These are phyloP conservation scores for Pachysandra terminalis DNA, from an alignment of 164 flowering plant genomes.

Conservation along the genomic window DNA sequence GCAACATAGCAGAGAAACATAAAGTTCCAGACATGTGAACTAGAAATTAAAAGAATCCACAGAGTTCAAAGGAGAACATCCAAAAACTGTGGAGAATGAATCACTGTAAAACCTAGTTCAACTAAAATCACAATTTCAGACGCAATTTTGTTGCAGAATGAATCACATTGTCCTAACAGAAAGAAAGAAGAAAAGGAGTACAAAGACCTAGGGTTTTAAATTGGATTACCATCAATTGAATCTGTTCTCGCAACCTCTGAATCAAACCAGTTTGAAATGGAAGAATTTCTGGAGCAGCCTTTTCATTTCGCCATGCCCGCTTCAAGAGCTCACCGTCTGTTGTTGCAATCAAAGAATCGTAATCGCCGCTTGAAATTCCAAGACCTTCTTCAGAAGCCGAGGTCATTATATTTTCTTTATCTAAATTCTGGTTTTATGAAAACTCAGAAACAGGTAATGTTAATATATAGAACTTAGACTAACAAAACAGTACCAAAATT, in stretches of 20 bases:
- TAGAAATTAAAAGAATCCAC: no score
- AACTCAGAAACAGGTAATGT: conserved; percentile 13
- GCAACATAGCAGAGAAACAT: no score
- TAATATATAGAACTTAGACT: no score
- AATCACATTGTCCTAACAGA: neutral
- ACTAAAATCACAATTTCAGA: neutral
- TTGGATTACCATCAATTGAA: conserved; percentile 76
- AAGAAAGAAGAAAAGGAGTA: neutral
- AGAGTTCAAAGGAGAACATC: no score
- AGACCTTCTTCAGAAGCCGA: conserved; percentile 32
- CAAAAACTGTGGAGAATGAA: no score
- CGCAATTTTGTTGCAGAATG: neutral
- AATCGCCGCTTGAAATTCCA: conserved; percentile 38
- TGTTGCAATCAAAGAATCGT: conserved; percentile 48
- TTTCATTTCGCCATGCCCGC: conserved; percentile 85
- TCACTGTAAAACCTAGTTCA: neutral
- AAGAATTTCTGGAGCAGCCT: conserved; percentile 85
- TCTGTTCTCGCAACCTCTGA: conserved; percentile 55
- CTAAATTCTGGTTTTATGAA: no score
- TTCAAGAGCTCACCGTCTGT: conserved; percentile 77
- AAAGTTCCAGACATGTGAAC: no score
- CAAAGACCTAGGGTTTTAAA: conserved; percentile 9
- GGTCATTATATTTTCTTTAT: no score
- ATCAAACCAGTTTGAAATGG: conserved; percentile 50
- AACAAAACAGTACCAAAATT: no score